Percentiles rank a stretch among this genome's conserved stretches.
phyloP scores from a whole-genome alignment of 129 eudicot genomes.

The Lactuca saligna region DNA sequence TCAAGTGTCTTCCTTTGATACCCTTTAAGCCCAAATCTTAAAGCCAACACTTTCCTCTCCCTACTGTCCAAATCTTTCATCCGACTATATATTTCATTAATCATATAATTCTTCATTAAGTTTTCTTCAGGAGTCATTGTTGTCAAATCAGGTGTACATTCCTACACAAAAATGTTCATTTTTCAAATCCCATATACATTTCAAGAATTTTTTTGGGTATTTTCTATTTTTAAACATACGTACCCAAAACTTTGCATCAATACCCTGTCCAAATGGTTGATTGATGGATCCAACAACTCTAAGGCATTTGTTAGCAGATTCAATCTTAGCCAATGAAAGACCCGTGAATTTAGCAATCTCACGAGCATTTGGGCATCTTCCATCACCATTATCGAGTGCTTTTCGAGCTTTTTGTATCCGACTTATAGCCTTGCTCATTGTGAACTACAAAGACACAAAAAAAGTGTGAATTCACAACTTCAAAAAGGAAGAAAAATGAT shows the following conservation, averaged over 20 bases:
- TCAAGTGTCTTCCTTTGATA: slow-evolving; percentile 59
- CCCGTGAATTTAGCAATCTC: slow-evolving; percentile 81
- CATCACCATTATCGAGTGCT: slow-evolving; percentile 45
- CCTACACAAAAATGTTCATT: slow-evolving; percentile 39
- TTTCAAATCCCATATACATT: not conserved
- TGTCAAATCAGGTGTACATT: slow-evolving; percentile 63
- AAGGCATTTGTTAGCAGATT: slow-evolving; percentile 67
- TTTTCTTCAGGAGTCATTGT: slow-evolving; percentile 59
- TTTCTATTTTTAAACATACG: slow-evolving; percentile 37
- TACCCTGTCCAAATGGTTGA: slow-evolving; percentile 44
- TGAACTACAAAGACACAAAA: slow-evolving; percentile 36
- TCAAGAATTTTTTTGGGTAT: not conserved
- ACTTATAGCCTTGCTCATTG: slow-evolving; percentile 66
- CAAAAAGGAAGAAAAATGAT: slow-evolving; percentile 1
- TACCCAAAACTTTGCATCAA: slow-evolving; percentile 56
- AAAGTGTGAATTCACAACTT: slow-evolving; percentile 5
- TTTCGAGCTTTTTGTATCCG: slow-evolving; percentile 73
- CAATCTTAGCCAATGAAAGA: slow-evolving; percentile 62
- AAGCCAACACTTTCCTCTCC: slow-evolving; percentile 55
- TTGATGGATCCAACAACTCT: slow-evolving; percentile 84
- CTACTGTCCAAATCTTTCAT: slow-evolving; percentile 49
- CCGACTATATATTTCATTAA: slow-evolving; percentile 48
- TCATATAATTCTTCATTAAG: slow-evolving; percentile 53
- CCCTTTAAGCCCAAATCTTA: slow-evolving; percentile 65
- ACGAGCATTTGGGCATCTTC: slow-evolving; percentile 54